These are phyloP conservation scores for Stylonectria norvegica DNA, from an alignment of 2,329 filamentous ascomycete genomes.

Conservation along the genomic window DNA sequence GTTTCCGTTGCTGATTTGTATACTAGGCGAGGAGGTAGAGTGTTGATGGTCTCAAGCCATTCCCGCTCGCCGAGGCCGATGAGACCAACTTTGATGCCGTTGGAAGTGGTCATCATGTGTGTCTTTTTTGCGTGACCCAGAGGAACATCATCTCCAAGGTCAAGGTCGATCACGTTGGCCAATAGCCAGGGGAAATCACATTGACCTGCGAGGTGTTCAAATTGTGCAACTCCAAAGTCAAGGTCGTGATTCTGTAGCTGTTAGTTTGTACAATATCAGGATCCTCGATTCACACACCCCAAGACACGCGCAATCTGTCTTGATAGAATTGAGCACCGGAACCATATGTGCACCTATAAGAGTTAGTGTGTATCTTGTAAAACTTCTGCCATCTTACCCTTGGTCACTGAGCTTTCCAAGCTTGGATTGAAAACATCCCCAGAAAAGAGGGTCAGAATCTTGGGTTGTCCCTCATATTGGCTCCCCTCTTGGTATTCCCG, in stretches of 20 bases:
- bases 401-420: constrained; percentile 83
- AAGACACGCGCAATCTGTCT: constrained; percentile 76
- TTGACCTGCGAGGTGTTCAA: constrained; percentile 66
- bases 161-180: constrained; percentile 83
- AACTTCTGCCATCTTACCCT: constrained; percentile 51
- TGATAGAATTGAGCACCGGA: constrained; percentile 72
- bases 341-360: constrained; percentile 74
- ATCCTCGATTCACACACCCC: constrained; percentile 55
- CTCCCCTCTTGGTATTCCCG: constrained; percentile 68
- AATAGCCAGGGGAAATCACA: constrained; percentile 88
- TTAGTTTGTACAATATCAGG: constrained; percentile 15
- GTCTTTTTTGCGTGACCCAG: constrained; percentile 75
- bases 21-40: constrained; percentile 73
- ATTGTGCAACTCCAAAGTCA: constrained; percentile 84
- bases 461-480: constrained; percentile 60
- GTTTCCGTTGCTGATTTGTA: constrained; percentile 77
- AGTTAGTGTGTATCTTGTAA: constrained; percentile 1
- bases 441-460: constrained; percentile 77
- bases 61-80: constrained; percentile 84
- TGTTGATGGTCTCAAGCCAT: constrained; percentile 87
- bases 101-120: constrained; percentile 72
- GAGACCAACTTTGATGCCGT: constrained; percentile 81
- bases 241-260: constrained; percentile 75
- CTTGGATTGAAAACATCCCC: constrained; percentile 92
- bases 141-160: constrained; percentile 68